Conservation (phyloP, 2,329 filamentous ascomycete genomes). For the Trichoderma brevicompactum region DNA sequence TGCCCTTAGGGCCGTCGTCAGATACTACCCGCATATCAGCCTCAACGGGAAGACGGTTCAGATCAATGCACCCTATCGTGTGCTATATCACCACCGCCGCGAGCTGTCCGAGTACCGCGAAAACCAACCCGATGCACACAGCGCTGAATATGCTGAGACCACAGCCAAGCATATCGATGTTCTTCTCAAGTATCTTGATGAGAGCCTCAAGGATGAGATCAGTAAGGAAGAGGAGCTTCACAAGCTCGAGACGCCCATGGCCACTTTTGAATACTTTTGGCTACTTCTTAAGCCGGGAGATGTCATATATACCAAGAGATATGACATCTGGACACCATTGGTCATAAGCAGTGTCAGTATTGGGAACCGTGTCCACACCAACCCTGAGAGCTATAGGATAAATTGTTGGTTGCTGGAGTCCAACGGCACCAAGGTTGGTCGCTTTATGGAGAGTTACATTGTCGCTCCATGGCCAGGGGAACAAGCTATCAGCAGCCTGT, state of each 20-base stretch:
- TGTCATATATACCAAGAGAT: slow-evolving; percentile 48
- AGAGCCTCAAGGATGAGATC: slow-evolving; percentile 44
- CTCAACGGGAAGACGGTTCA: slow-evolving; percentile 44
- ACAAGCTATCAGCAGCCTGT: slow-evolving; percentile 48
- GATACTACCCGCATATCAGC: slow-evolving; percentile 51
- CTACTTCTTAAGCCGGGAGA: slow-evolving; percentile 52
- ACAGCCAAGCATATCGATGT: slow-evolving; percentile 52
- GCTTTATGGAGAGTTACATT: slow-evolving; percentile 45
- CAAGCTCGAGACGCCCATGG: slow-evolving; percentile 43
- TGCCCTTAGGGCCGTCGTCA: slow-evolving; percentile 53
- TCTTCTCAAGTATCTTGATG: slow-evolving; percentile 50
- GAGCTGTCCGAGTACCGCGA: slow-evolving; percentile 49
- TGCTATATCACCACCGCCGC: slow-evolving; percentile 53
- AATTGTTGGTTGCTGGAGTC: slow-evolving; percentile 50
- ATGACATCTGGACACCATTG: slow-evolving; percentile 48
- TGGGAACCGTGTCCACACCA: slow-evolving; percentile 26
- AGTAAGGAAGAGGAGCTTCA: slow-evolving; percentile 49
- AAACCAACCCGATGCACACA: slow-evolving; percentile 48
- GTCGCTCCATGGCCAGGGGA: slow-evolving; percentile 50
- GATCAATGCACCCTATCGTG: slow-evolving; percentile 52
- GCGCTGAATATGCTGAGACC: slow-evolving; percentile 46
- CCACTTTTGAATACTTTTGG: slow-evolving; percentile 54
- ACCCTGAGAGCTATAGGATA: slow-evolving; percentile 38
- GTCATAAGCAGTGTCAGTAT: slow-evolving; percentile 45
- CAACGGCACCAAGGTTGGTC: slow-evolving; percentile 41